phyloP scores from a whole-genome alignment of 1,139 yeast genomes.

The Saccharomyces hybrid region DNA sequence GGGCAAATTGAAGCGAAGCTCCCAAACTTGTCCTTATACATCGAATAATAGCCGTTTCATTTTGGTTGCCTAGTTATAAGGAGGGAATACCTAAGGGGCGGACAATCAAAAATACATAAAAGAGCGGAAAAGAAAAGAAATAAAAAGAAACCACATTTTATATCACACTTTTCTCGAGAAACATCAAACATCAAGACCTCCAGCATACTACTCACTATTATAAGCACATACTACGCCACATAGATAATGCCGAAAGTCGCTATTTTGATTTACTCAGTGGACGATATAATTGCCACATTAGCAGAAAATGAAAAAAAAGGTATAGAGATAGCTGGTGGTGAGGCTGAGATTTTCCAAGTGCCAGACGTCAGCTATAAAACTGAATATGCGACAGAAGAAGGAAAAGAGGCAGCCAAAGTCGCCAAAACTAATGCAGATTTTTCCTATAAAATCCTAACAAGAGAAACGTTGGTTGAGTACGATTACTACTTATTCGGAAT shows the following conservation, averaged over 20 bases:
- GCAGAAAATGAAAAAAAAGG: constrained; percentile 61
- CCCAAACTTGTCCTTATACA: not conserved
- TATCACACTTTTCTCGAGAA: not conserved
- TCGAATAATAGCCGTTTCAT: not conserved
- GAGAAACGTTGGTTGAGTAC: constrained; percentile 46
- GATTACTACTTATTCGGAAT: constrained; percentile 69
- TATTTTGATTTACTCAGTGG: constrained; percentile 65
- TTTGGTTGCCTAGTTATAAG: not conserved
- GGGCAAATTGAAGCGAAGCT: not conserved
- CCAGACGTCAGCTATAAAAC: constrained; percentile 59
- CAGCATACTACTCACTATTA: not conserved
- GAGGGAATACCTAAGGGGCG: not conserved
- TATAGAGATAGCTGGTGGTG: constrained; percentile 57
- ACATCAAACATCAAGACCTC: not conserved
- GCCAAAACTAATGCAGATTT: constrained; percentile 19
- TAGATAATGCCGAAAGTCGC: constrained; percentile 20
- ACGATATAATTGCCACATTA: constrained; percentile 59
- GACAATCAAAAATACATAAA: not conserved
- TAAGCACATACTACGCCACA: not conserved
- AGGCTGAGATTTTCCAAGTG: constrained; percentile 59
- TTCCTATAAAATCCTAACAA: constrained; percentile 51
- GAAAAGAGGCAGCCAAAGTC: constrained; percentile 33
- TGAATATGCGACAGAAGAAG: constrained; percentile 32
- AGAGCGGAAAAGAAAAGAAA: not conserved
- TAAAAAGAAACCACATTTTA: not conserved